Base-by-base conservation (phyloP, 805 yeast genomes). In the Pichia manshurica region DNA sequence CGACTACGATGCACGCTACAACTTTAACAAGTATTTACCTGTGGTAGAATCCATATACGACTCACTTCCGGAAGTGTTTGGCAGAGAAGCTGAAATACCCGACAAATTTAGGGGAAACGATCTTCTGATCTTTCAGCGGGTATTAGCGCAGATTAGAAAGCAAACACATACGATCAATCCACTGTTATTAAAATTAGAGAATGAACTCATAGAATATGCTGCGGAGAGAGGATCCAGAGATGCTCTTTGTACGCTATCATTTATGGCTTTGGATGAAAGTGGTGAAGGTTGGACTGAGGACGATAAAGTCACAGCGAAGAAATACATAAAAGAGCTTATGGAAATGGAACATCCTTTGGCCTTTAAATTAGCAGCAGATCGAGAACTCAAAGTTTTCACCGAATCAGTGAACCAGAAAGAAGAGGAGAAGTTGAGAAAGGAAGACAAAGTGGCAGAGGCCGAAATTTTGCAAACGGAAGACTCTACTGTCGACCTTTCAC, bases 201-300 rank as follows among this genome's bases (percentile, higher is more conserved):
- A 81, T 53, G 81, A 78, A 53, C 63, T 90, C 19, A 74, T 89
- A n/a, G 95, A 88, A 50, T 75, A 74, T 44, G 87, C 96, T 13
- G 96, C 96, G 0, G 95, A 86, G 57, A 57, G 79, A 57, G 96
- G 96, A 0, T 79, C 84, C 56, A 77, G 80, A 53, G 87, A 88
- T 63, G 96, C 96, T 0, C 77, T 89, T 20, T 71, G 91, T 0
- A 68, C 86, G 12, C 62, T 90, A 19, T 79, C 91, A 3, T 87
- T 82, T 54, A 80, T 82, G 42, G 79, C 86, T 1, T 64, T 86
- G 25, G 65, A 69, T 20, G 61, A 61, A 33, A 42, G 48, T 1
- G 47, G 45, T 5, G 53, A 44, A 12, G 65, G 66, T 1, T 63
- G 64, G 20, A 49, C 70, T 0, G 59, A 65, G 10, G 86, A 79